A percentile compares a stretch with the other conserved stretches of the same genome.
Conservation (phyloP, 2,329 filamentous ascomycete genomes). For the Penicillium sp. region DNA sequence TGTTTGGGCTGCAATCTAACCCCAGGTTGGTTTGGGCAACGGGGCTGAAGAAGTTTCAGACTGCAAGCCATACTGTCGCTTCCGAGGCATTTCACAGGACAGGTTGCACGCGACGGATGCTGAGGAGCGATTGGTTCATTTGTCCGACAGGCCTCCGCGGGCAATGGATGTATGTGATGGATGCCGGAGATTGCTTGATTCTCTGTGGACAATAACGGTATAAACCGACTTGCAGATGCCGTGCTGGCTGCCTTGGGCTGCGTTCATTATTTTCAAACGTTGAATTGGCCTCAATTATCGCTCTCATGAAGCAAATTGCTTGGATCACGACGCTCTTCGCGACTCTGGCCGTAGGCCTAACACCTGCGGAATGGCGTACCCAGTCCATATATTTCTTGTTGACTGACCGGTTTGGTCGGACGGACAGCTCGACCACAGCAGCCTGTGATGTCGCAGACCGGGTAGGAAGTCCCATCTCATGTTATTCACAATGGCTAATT, state of each 20-base stretch:
- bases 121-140: not conserved
- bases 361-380: conserved; percentile 39
- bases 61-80: not conserved
- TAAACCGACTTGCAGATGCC: not conserved
- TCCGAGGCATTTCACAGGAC: not conserved
- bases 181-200: not conserved
- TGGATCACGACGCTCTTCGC: not conserved
- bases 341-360: conserved; percentile 9
- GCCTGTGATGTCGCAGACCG: conserved; percentile 28
- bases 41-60: not conserved
- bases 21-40: not conserved
- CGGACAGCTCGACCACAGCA: conserved; percentile 38
- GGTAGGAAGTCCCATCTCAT: conserved; percentile 42
- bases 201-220: not conserved
- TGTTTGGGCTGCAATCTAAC: not conserved
- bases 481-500: conserved; percentile 33
- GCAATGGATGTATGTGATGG: not conserved
- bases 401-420: conserved; percentile 46
- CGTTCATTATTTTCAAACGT: not conserved
- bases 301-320: not conserved
- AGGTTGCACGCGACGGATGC: not conserved
- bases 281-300: not conserved
- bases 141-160: not conserved
- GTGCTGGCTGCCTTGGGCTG: not conserved
- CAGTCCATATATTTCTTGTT: conserved; percentile 49